Base-by-base conservation (phyloP, 306 rosid species). In the Dryas alaskensis region DNA sequence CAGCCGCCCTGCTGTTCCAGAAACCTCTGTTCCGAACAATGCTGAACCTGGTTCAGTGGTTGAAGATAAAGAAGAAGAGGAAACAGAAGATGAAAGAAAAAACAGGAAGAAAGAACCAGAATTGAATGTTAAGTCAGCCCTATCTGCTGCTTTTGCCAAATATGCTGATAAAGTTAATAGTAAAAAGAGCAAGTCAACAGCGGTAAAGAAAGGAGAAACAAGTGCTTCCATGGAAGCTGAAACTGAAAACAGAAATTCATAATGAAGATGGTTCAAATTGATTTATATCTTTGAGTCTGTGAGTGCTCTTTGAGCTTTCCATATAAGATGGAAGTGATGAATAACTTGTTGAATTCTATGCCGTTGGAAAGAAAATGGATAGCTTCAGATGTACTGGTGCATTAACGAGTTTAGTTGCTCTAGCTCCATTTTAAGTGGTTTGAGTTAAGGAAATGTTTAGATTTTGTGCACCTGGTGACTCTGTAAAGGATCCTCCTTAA, bases 101-200 rank as follows among this genome's bases (percentile, higher is more conserved):
- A 73, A 49, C 9, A 78, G 50, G 84, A 85, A 86, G 82, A 87
- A 88, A 79, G 92, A 89, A 69, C 86, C 83, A 11, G 86, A 88
- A 42, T 17, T 87, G 60, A 88, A 89, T 2, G 85, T 94, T 43
- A 92, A 88, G 75, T 89, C 93, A 19, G 95, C 99, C 65, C 83
- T 94, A 16, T 92, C 93, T 63, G 92, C 76, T 65, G 99, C 99
- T 60, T 94, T 92, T 85, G 80, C 93, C 73, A 92, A 86, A 85
- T 88, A 86, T 75, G 76, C 88, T 57, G 84, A 76, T 62, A 87
- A 79, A 88, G 77, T 84, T 73, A 80, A 83, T 62, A 85, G 76
- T 76, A 84, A 66, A 70, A 82, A 74, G 57, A 81, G 6, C 53
- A 72, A 85, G 49, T 82, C 75, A n/a, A 77, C 74, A 72, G 82